Evolutionary conservation across 306 rosid genomes (phyloP).

Genomic region (Mimosa bimucronata): DNA sequence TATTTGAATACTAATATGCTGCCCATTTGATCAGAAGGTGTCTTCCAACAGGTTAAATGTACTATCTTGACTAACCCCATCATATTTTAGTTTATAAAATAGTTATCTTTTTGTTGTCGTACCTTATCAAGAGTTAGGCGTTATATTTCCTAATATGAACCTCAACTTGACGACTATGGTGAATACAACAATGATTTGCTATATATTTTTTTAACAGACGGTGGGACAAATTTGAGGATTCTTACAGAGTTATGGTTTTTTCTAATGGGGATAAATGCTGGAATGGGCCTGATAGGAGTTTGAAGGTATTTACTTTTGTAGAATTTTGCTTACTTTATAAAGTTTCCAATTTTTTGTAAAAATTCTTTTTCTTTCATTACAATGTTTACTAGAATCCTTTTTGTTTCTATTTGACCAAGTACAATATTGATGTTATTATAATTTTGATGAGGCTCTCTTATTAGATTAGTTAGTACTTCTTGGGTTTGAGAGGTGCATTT

Average conservation of each 20-base stretch:
- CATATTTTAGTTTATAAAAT: not conserved
- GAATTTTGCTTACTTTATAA: not conserved
- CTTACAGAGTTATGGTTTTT: conserved; percentile 77
- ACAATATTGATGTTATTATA: not conserved
- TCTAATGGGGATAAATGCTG: conserved; percentile 92
- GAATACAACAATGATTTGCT: conserved; percentile 5
- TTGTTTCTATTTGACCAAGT: conserved; percentile 7
- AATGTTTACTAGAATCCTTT: conserved; percentile 16
- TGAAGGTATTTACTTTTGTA: conserved; percentile 64
- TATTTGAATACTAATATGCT: too few relatives aligned
- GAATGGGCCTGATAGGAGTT: conserved; percentile 99
- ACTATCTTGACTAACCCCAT: not conserved
- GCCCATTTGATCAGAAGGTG: too few relatives aligned
- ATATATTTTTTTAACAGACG: conserved; percentile 51
- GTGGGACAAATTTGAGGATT: conserved; percentile 97
- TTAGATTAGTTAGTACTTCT: conserved; percentile 9
- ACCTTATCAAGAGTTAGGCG: not conserved
- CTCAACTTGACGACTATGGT: not conserved
- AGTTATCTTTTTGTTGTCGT: not conserved
- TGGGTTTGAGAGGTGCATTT: conserved; percentile 25
- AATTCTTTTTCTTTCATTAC: conserved; percentile 19
- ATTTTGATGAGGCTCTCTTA: too few relatives aligned
- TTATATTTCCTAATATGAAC: not conserved
- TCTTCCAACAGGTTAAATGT: not conserved
- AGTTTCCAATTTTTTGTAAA: not conserved